Evolutionary conservation across 768 basidiomycete species (phyloP).

Genomic region (Lactarius indigo): DNA sequence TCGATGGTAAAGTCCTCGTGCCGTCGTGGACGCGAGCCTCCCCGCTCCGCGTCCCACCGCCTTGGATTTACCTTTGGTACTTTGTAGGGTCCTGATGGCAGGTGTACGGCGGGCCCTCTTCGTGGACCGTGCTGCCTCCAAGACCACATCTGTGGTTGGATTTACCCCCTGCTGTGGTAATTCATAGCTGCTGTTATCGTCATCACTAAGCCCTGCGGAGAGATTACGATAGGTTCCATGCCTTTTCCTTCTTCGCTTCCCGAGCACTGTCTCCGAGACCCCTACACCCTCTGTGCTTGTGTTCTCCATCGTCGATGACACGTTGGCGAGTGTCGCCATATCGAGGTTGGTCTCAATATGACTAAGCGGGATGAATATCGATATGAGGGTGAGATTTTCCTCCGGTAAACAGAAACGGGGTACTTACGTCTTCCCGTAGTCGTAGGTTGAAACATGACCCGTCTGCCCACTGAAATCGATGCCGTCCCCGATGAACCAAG

Average conservation of each 20-base stretch:
- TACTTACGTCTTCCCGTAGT: neutral
- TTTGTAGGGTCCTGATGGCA: neutral
- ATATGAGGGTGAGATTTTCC: neutral
- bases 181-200: neutral
- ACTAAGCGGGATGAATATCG: neutral
- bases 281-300: neutral
- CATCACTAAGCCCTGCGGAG: neutral
- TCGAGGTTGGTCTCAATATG: neutral
- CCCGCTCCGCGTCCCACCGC: constrained; percentile 3
- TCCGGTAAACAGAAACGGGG: neutral
- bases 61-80: neutral
- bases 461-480: neutral
- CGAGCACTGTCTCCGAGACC: neutral
- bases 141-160: neutral
- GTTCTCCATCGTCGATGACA: neutral
- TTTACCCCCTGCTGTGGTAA: neutral
- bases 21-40: constrained; percentile 3
- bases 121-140: neutral
- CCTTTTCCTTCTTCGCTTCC: neutral
- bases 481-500: neutral
- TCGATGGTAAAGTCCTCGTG: constrained; percentile 2
- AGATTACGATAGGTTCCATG: neutral
- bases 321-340: neutral
- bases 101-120: neutral
- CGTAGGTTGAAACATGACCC: neutral